phyloP scores from a whole-genome alignment of 768 basidiomycete species.

The Leccinellum albellum region DNA sequence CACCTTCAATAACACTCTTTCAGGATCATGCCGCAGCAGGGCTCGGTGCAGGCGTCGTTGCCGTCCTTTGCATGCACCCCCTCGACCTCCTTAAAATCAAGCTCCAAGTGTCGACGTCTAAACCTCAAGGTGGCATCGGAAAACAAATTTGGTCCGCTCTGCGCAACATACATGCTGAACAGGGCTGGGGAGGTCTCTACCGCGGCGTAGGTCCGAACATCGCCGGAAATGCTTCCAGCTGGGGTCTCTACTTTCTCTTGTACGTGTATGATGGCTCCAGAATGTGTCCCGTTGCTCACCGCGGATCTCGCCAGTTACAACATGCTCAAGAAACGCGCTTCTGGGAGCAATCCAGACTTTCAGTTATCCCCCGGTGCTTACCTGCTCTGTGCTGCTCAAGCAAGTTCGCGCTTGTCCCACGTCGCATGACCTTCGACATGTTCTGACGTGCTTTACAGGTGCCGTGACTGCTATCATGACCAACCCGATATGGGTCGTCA shows the following conservation, averaged over 20 bases:
- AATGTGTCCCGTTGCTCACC: conserved; percentile 6
- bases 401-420: conserved; percentile 66
- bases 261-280: conserved; percentile 32
- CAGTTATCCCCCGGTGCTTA: conserved; percentile 74
- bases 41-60: conserved; percentile 86
- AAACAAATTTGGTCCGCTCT: conserved; percentile 75
- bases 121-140: conserved; percentile 57
- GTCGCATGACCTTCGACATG: conserved; percentile 2
- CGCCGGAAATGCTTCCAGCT: conserved; percentile 91
- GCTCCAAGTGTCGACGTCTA: conserved; percentile 79
- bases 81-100: conserved; percentile 94
- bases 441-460: conserved; percentile 47
- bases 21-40: conserved; percentile 97
- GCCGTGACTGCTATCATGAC: conserved; percentile 91
- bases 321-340: conserved; percentile 81
- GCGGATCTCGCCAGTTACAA: conserved; percentile 63
- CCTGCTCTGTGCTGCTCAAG: conserved; percentile 89
- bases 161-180: conserved; percentile 62
- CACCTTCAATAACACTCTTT: neutral
- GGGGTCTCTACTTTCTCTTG: conserved; percentile 99
- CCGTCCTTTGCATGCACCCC: conserved; percentile 95
- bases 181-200: conserved; percentile 86
- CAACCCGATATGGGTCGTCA: conserved; percentile 97
- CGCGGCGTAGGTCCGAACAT: conserved; percentile 88
- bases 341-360: conserved; percentile 59